phyloP scores from a whole-genome alignment of 2,329 filamentous ascomycete genomes.

The Celoporthe dispersa region DNA sequence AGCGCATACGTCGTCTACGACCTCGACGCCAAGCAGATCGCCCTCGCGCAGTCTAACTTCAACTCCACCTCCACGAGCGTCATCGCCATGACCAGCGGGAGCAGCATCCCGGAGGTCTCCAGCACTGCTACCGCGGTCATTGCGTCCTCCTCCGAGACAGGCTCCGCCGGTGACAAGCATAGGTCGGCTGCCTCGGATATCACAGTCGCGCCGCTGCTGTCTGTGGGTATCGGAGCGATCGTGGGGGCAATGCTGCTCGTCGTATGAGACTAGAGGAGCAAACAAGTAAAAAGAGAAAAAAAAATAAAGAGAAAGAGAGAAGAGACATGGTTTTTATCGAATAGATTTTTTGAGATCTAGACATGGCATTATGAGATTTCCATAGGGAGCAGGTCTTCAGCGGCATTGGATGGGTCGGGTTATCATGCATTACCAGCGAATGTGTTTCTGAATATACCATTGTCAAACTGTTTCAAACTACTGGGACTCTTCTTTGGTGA shows the following conservation, averaged over 20 bases:
- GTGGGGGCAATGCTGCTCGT: not conserved
- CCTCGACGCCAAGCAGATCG: constrained; percentile 53
- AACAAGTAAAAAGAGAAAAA: too few species aligned
- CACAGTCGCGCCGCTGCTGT: not conserved
- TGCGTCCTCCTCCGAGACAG: not conserved
- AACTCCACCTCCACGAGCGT: constrained; percentile 50
- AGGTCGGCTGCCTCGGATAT: not conserved
- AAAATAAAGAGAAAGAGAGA: too few species aligned
- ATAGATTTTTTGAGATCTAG: not conserved
- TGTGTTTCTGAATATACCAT: not conserved
- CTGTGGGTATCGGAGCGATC: not conserved
- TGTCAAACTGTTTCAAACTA: not conserved
- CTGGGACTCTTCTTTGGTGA: not conserved
- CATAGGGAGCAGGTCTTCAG: not conserved
- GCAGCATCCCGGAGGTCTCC: constrained; percentile 19
- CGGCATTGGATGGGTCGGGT: not conserved
- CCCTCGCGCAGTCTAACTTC: constrained; percentile 57
- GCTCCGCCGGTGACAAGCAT: constrained; percentile 3
- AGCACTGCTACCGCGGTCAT: constrained; percentile 6
- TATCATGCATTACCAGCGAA: constrained; percentile 1
- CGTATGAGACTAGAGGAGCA: not conserved
- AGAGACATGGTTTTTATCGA: too few species aligned
- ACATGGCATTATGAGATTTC: not conserved
- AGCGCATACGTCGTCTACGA: constrained; percentile 61
- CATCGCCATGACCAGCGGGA: constrained; percentile 7